A percentile compares a stretch with the other conserved stretches of the same genome.
Conservation (phyloP, 495 filamentous ascomycete species). For the Penicillium lividum region DNA sequence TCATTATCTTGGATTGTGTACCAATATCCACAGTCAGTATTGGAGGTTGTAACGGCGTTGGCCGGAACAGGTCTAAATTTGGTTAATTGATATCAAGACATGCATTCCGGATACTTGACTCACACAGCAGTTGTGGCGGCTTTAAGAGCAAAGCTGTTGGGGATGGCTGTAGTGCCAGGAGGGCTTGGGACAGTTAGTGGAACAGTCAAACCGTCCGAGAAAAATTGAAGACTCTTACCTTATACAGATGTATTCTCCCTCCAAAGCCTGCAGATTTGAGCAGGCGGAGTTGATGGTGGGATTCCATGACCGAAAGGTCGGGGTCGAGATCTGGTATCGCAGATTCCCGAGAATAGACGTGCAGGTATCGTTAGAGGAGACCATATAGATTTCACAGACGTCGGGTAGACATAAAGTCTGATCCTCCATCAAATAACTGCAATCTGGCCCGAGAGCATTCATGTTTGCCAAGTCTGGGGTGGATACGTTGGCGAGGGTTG, state of each 20-base stretch:
- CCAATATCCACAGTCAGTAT: slow-evolving; percentile 12
- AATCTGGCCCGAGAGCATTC: slow-evolving; percentile 7
- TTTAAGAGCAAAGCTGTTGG: slow-evolving; percentile 5
- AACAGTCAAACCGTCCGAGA: neutral
- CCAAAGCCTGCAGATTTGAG: slow-evolving; percentile 4
- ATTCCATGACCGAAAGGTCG: slow-evolving; percentile 8
- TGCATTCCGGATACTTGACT: neutral
- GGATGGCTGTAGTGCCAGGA: slow-evolving; percentile 5
- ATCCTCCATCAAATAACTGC: neutral
- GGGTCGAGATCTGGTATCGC: neutral
- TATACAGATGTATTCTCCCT: slow-evolving; percentile 7
- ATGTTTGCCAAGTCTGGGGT: slow-evolving; percentile 8
- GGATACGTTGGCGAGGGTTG: slow-evolving; percentile 7
- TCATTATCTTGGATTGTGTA: slow-evolving; percentile 11
- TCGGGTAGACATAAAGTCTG: slow-evolving; percentile 3
- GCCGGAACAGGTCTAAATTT: slow-evolving; percentile 7
- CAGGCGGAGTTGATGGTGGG: slow-evolving; percentile 6
- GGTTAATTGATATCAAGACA: no score
- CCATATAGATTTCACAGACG: slow-evolving; percentile 5
- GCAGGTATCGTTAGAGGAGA: slow-evolving; percentile 4
- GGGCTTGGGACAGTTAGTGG: neutral
- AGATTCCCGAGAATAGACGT: slow-evolving; percentile 1
- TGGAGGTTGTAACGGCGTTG: slow-evolving; percentile 12
- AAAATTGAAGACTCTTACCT: neutral
- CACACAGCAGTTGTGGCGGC: slow-evolving; percentile 7